Conservation (phyloP, 2,329 filamentous ascomycete genomes). For the Clarireedia paspali region DNA sequence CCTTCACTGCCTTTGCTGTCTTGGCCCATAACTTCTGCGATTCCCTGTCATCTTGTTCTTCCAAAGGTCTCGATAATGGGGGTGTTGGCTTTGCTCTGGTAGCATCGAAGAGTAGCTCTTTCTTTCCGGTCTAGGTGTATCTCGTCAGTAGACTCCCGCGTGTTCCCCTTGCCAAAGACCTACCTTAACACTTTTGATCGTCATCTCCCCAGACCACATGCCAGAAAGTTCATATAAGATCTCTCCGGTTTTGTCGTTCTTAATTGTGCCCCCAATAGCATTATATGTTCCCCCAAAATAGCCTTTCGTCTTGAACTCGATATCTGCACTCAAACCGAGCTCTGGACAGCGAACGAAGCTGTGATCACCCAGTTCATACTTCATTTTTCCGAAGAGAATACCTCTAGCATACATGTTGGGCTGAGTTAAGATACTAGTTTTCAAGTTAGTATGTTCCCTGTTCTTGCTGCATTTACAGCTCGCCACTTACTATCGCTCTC, state of each 20-base stretch:
- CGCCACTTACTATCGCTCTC: constrained; percentile 61
- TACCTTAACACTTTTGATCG: constrained; percentile 74
- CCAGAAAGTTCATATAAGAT: constrained; percentile 86
- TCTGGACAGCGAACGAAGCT: constrained; percentile 90
- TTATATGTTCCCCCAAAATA: constrained; percentile 97
- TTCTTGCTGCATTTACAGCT: not conserved
- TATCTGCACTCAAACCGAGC: constrained; percentile 74
- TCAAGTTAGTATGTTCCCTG: not conserved
- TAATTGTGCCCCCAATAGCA: constrained; percentile 86
- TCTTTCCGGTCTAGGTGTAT: constrained; percentile 68
- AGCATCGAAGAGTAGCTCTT: constrained; percentile 85
- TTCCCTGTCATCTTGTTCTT: constrained; percentile 84
- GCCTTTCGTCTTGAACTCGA: constrained; percentile 98
- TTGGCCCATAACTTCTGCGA: constrained; percentile 82
- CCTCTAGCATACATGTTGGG: constrained; percentile 99
- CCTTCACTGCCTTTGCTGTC: constrained; percentile 74
- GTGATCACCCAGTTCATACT: constrained; percentile 95
- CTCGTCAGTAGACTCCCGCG: constrained; percentile 6
- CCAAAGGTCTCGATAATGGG: constrained; percentile 66
- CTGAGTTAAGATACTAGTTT: constrained; percentile 65
- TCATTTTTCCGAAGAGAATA: constrained; percentile 98
- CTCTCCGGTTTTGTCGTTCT: constrained; percentile 79
- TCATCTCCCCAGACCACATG: constrained; percentile 93
- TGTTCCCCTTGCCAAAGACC: constrained; percentile 22
- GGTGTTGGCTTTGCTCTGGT: constrained; percentile 66